Base-by-base conservation (phyloP, 1,284 basidiomycete genomes). In the Rhodotorula sp. region DNA sequence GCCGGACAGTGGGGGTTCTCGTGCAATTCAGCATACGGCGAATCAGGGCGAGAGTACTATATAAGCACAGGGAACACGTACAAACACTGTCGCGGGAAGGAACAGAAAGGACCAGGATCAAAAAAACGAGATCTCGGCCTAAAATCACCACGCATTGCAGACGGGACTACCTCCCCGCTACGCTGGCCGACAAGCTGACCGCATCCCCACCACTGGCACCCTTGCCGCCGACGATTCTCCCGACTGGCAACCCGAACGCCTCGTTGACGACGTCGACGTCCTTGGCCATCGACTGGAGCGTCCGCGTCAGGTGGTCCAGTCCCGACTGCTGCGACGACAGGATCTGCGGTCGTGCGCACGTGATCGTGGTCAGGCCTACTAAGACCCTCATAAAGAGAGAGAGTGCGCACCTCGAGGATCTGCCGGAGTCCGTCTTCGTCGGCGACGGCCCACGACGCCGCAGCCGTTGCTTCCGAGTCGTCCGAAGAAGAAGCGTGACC, bases 181-280 rank as follows among this genome's bases (percentile, higher is more conserved):
- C 50, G 50, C 21, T n/a, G 12, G 14, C 50, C 50, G 38, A 7
- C 38, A 43, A 43, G 38, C 38, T 10, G 10, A 43, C 38, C 38
- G 15, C 31, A 58, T 45, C 56, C 5, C 12, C 73, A 49, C 85
- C 84, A 54, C 50, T 31, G 21, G 60, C 5, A 26, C 6, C 49
- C 7, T 23, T 45, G 48, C 69, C 4, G 47, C 38, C 77, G 26
- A 55, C 54, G n/a, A 55, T 26, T 26, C 18, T 55, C 26, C 54
- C 54, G 26, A 31, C 54, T 23, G 62, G 58, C 26, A 70, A 47
- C 21, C 72, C 74, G 19, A 76, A 76, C 54, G 67, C 70, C 58
- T 68, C 58, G 58, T 69, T 66, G 65, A 76, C 71, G 16, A 65
- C 60, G 16, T 76, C 74, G 21, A 70, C 66, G 61, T 76, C 74